These are phyloP conservation scores for Singerocomus inundabilis DNA, from an alignment of 1,284 basidiomycete genomes.

Conservation along the genomic window DNA sequence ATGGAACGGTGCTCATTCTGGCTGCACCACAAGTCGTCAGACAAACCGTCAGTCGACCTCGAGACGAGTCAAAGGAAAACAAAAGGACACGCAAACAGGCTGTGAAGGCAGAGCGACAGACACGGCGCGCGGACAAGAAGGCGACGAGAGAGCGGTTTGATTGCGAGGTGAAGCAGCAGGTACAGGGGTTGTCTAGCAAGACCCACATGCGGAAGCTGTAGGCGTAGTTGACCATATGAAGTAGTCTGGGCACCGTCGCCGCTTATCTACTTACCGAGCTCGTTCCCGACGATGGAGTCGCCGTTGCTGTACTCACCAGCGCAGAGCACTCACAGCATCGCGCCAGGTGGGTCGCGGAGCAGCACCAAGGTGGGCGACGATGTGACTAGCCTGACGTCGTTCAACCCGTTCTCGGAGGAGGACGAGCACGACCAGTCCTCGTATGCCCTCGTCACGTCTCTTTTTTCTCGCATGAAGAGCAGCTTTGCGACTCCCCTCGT, in stretches of 20 bases:
- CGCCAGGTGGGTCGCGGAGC: constrained; percentile 58
- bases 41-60: constrained; percentile 64
- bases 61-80: constrained; percentile 82
- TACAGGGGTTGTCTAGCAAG: constrained; percentile 47
- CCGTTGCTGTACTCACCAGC: constrained; percentile 38
- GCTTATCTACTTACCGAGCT: not conserved
- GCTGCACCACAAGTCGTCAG: constrained; percentile 32
- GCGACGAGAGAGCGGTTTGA: constrained; percentile 73
- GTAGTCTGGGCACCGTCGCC: constrained; percentile 8
- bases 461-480: constrained; percentile 76
- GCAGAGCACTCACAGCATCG: constrained; percentile 39
- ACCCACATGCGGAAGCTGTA: constrained; percentile 21
- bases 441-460: constrained; percentile 72
- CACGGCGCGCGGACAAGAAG: constrained; percentile 81
- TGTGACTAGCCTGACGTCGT: constrained; percentile 70
- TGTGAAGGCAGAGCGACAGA: constrained; percentile 79
- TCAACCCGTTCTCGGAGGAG: constrained; percentile 84
- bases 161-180: constrained; percentile 72
- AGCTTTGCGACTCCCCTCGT: constrained; percentile 65
- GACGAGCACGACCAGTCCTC: constrained; percentile 83
- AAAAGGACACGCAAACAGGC: constrained; percentile 88
- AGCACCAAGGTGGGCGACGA: constrained; percentile 64
- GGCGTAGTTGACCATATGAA: constrained; percentile 12
- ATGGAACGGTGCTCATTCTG: constrained; percentile 1
- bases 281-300: constrained; percentile 29